Percentiles rank a stretch among this genome's conserved stretches.
These are phyloP conservation scores for Russula abietina DNA, from an alignment of 768 basidiomycete species.

Conservation along the genomic window DNA sequence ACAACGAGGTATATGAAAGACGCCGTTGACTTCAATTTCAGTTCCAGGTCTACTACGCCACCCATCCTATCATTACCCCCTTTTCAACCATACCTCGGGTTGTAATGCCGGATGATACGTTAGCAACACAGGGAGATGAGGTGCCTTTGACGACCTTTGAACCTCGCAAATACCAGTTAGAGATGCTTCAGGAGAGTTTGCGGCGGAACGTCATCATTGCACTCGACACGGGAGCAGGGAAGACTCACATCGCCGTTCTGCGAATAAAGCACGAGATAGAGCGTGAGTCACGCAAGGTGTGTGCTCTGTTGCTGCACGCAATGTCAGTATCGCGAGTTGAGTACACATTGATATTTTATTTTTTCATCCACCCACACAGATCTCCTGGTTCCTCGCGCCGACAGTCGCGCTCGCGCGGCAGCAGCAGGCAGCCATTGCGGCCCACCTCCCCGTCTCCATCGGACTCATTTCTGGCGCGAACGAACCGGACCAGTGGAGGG, in stretches of 20 bases:
- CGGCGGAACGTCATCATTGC: constrained; percentile 66
- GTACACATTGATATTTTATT: not conserved
- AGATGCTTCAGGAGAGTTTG: constrained; percentile 71
- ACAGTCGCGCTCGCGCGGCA: constrained; percentile 73
- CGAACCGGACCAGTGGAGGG: constrained; percentile 76
- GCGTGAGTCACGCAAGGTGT: constrained; percentile 53
- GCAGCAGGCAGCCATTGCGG: constrained; percentile 52
- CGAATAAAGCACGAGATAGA: constrained; percentile 66
- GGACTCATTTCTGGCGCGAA: constrained; percentile 64
- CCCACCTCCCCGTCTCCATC: constrained; percentile 52
- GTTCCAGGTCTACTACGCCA: too few species aligned
- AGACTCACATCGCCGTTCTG: constrained; percentile 71
- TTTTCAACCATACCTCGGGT: too few species aligned
- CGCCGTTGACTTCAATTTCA: too few species aligned
- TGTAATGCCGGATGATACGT: constrained; percentile 3
- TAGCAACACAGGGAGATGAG: not conserved
- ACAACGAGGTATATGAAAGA: not conserved
- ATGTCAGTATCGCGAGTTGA: not conserved
- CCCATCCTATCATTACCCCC: too few species aligned
- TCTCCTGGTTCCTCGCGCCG: constrained; percentile 76
- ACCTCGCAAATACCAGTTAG: constrained; percentile 64
- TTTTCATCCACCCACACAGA: constrained; percentile 37
- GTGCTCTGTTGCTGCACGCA: not conserved
- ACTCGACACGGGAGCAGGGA: constrained; percentile 73
- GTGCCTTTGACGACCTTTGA: not conserved